Base-by-base conservation (phyloP, 1,139 yeast genomes). In the Protomyces lactucae-debilis region DNA sequence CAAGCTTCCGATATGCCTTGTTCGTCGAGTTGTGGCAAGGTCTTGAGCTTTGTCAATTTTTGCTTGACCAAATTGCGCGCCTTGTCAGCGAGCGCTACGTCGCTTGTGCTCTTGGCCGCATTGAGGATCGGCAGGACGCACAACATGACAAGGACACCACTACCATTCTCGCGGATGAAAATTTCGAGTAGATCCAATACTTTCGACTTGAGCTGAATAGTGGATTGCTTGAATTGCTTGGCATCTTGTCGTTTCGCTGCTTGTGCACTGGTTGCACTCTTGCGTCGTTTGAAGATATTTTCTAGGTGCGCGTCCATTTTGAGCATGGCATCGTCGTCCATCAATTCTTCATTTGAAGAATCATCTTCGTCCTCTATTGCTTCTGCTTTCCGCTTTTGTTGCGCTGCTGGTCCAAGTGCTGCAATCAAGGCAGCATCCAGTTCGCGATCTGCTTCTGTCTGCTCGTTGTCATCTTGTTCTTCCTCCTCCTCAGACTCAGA, bases 241-340 rank as follows among this genome's bases (percentile, higher is more conserved):
- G 65, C 70, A 32, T 46, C 63, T 40, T 64, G 48, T 66, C 64
- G 69, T 70, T 43, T 65, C 70, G 67, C 57, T 71, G 67, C 48
- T 67, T 57, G 56, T 71, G 67, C 60, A 70, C 67, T 66, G 70
- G 70, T 61, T 70, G 67, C 60, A 28, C 40, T 61, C 54, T 55
- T 70, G 65, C n/a, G 67, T 57, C 79, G 83, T 71, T 87, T 84
- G 80, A 93, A 93, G 66, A 93, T 93, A 64, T 82, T 83, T 0
- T 97, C 84, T 40, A 93, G 78, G 67, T 90, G 95, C 35, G 82
- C 90, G 73, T 93, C 99, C 73, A 93, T 83, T 16, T 93, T 96
- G 85, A 92, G 85, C 99, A 93, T 93, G 74, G 91, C 92, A 70
- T 92, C 98, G 74, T 93, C 99, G 70, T 93, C 95, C 95, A 90